phyloP scores from a whole-genome alignment of 176 grass and related monocot species.

The Rhipidocladum racemiflorum region DNA sequence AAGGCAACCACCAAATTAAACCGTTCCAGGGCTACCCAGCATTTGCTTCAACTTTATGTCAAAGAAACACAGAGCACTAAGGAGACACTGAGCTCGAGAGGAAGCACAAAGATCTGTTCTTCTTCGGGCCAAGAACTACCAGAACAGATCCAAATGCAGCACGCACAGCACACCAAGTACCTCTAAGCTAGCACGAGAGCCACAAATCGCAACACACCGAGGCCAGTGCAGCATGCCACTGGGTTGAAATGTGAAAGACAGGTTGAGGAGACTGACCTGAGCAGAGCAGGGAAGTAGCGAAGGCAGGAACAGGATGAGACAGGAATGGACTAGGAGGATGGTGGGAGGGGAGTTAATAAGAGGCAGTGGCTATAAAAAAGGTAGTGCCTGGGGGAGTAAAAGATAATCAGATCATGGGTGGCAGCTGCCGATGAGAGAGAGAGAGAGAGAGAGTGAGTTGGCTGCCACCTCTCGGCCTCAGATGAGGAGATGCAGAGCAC shows the following conservation, averaged over 20 bases:
- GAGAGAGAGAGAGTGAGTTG: not conserved
- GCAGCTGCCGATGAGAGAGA: constrained; percentile 42
- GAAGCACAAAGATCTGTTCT: constrained; percentile 25
- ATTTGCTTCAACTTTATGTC: constrained; percentile 43
- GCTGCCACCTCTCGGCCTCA: not conserved
- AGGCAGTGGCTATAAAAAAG: constrained; percentile 45
- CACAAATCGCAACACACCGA: not conserved
- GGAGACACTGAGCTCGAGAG: not conserved
- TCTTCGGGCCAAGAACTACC: constrained; percentile 28
- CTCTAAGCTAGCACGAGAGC: not conserved
- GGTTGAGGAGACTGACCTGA: constrained; percentile 55
- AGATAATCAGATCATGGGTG: constrained; percentile 47
- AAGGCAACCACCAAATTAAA: not conserved
- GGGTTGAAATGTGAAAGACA: not conserved
- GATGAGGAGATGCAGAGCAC: not conserved
- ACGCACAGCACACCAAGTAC: not conserved
- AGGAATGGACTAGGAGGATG: not conserved
- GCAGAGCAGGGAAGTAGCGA: constrained; percentile 39
- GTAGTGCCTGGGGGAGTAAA: constrained; percentile 21
- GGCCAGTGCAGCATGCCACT: not conserved
- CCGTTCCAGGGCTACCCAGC: not conserved
- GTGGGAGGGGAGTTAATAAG: constrained; percentile 15
- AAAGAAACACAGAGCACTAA: constrained; percentile 18
- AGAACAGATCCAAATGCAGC: constrained; percentile 49
- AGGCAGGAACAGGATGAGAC: constrained; percentile 23